phyloP scores from a whole-genome alignment of 2,329 filamentous ascomycete species.

The Aspergillus transmontanensis region DNA sequence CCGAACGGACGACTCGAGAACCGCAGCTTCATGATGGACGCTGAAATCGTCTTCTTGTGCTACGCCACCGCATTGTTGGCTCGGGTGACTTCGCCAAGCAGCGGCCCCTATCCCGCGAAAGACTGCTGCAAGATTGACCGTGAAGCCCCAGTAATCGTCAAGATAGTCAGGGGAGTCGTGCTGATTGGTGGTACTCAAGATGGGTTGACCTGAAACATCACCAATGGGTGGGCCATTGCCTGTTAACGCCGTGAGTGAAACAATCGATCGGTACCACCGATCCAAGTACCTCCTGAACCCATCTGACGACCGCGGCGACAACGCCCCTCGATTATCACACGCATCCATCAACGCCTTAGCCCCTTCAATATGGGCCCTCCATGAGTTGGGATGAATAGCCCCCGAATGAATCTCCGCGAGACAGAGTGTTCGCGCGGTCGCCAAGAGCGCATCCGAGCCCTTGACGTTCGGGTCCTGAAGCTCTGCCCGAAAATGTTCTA shows the following conservation, averaged over 20 bases:
- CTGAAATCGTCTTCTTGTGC: slow-evolving; percentile 24
- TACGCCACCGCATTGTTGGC: slow-evolving; percentile 14
- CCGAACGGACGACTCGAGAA: slow-evolving; percentile 37
- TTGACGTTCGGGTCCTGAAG: slow-evolving; percentile 36
- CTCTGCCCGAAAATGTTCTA: slow-evolving; percentile 45
- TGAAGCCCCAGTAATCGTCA: slow-evolving; percentile 48
- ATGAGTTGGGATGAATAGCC: slow-evolving; percentile 42
- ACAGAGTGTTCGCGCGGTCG: slow-evolving; percentile 47
- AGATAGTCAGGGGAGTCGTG: slow-evolving; percentile 35
- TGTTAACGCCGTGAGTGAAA: slow-evolving; percentile 45
- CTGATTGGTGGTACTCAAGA: slow-evolving; percentile 16
- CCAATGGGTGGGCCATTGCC: slow-evolving; percentile 41
- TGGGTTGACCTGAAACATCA: slow-evolving; percentile 22
- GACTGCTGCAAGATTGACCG: slow-evolving; percentile 40
- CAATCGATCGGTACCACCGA: slow-evolving; percentile 46
- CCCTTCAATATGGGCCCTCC: slow-evolving; percentile 48
- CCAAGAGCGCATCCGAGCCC: slow-evolving; percentile 40
- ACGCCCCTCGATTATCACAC: slow-evolving; percentile 20
- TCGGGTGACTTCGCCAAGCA: slow-evolving; percentile 34
- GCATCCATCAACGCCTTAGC: slow-evolving; percentile 42
- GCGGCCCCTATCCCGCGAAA: slow-evolving; percentile 44
- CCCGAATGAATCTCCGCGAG: slow-evolving; percentile 48
- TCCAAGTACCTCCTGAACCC: slow-evolving; percentile 42
- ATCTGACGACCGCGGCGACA: slow-evolving; percentile 29
- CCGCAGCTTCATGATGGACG: slow-evolving; percentile 31